Evolutionary conservation across 2,329 filamentous ascomycete species (phyloP).

Genomic region (Decorospora gaudefroyi): DNA sequence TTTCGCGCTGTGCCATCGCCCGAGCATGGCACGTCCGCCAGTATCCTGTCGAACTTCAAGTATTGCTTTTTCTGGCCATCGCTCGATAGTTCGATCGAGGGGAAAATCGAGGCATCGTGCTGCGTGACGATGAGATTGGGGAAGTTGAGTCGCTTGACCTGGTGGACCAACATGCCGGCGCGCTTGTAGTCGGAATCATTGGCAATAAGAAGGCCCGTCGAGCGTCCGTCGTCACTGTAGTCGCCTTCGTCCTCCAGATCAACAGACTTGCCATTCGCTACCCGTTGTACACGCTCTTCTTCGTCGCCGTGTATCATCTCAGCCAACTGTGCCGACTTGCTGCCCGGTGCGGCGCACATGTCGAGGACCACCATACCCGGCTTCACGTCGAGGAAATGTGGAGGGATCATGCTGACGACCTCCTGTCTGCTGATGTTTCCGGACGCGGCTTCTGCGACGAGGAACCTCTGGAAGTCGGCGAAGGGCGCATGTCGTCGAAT

Average conservation of each 20-base stretch:
- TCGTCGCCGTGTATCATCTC: slow-evolving; percentile 94
- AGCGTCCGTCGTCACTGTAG: slow-evolving; percentile 76
- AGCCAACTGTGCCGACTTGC: slow-evolving; percentile 92
- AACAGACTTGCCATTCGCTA: slow-evolving; percentile 65
- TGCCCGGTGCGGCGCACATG: slow-evolving; percentile 94
- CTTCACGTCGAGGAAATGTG: slow-evolving; percentile 85
- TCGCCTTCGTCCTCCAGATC: slow-evolving; percentile 59
- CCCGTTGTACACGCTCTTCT: slow-evolving; percentile 78
- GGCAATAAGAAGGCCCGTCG: slow-evolving; percentile 88
- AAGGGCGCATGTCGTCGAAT: slow-evolving; percentile 93
- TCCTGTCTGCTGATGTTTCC: slow-evolving; percentile 98
- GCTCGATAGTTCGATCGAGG: slow-evolving; percentile 81
- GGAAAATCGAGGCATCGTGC: slow-evolving; percentile 95
- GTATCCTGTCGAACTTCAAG: slow-evolving; percentile 93
- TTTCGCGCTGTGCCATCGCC: slow-evolving; percentile 94
- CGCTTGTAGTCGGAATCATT: slow-evolving; percentile 98
- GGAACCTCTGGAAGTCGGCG: slow-evolving; percentile 93
- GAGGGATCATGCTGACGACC: slow-evolving; percentile 98
- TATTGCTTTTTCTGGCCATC: slow-evolving; percentile 66
- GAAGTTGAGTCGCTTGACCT: slow-evolving; percentile 94
- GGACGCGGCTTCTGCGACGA: slow-evolving; percentile 94
- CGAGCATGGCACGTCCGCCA: slow-evolving; percentile 95
- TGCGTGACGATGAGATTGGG: slow-evolving; percentile 97
- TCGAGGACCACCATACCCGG: slow-evolving; percentile 93
- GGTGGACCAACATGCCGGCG: slow-evolving; percentile 95